phyloP scores from a whole-genome alignment of 1,284 basidiomycete species.

The Rhodotorula sp. region DNA sequence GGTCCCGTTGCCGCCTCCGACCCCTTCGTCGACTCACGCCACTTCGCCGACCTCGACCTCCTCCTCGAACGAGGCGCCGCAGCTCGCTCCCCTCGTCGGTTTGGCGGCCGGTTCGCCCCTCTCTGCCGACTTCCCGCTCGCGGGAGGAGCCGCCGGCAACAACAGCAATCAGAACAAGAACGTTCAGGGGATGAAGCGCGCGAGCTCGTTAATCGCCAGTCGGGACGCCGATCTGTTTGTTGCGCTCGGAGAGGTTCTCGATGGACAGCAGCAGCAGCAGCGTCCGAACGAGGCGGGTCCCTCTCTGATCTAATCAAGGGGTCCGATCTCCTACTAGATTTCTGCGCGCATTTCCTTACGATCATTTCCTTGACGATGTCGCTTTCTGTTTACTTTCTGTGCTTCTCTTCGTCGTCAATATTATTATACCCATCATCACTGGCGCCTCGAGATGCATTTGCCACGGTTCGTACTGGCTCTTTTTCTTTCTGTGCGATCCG shows the following conservation, averaged over 20 bases:
- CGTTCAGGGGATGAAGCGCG: conserved; percentile 29
- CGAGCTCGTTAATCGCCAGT: conserved; percentile 39
- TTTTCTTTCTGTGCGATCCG: too few relatives aligned
- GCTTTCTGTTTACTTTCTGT: neutral
- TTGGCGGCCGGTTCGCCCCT: conserved; percentile 28
- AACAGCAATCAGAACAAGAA: neutral
- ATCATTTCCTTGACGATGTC: too few relatives aligned
- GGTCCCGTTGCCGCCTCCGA: conserved; percentile 27
- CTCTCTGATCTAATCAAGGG: neutral
- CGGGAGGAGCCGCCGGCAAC: neutral
- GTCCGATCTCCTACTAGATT: too few relatives aligned
- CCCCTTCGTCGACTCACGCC: conserved; percentile 3
- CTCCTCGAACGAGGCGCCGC: conserved; percentile 14
- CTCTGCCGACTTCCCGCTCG: conserved; percentile 17
- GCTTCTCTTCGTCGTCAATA: too few relatives aligned
- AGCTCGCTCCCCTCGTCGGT: conserved; percentile 24
- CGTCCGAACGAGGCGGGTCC: neutral
- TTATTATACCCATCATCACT: too few relatives aligned
- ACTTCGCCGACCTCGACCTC: neutral
- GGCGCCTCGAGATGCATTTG: too few relatives aligned
- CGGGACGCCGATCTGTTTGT: conserved; percentile 44
- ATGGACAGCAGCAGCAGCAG: neutral
- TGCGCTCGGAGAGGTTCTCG: conserved; percentile 38
- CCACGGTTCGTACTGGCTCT: too few relatives aligned
- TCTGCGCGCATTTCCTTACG: neutral